Percentiles rank a stretch among this genome's conserved stretches.
Evolutionary conservation across 495 filamentous ascomycete species (phyloP).

Genomic region (Penicillium psychrofluorescens): DNA sequence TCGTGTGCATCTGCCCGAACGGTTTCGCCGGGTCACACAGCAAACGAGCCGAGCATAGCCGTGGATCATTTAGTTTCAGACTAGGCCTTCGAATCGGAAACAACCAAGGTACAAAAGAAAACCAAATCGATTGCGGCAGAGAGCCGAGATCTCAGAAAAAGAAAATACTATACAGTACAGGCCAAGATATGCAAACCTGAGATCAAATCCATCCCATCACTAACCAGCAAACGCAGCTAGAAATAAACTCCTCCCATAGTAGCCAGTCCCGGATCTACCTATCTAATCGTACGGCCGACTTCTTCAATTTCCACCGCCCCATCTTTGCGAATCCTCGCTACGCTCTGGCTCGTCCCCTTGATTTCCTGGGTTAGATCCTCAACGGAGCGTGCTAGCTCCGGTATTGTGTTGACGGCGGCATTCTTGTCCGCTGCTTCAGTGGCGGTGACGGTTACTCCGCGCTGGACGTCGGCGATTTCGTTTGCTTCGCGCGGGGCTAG

Average conservation of each 20-base stretch:
- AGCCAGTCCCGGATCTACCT: neutral
- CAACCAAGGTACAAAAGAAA: neutral
- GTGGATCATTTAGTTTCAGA: too few relatives aligned
- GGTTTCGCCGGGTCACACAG: too few relatives aligned
- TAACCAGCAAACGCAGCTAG: too few relatives aligned
- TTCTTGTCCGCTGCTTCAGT: conserved; percentile 10
- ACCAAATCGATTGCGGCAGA: conserved; percentile 3
- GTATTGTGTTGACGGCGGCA: conserved; percentile 10
- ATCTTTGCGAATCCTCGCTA: conserved; percentile 55
- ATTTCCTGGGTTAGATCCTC: conserved; percentile 28
- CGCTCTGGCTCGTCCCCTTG: conserved; percentile 29
- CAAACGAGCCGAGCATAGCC: too few relatives aligned
- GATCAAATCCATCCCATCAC: too few relatives aligned
- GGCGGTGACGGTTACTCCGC: conserved; percentile 47
- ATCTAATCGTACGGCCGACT: conserved; percentile 22
- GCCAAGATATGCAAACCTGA: conserved; percentile 3
- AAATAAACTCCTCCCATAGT: neutral
- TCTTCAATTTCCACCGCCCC: conserved; percentile 68
- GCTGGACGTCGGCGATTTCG: conserved; percentile 68
- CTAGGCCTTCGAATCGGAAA: too few relatives aligned
- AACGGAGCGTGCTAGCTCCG: conserved; percentile 24
- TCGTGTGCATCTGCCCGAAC: too few relatives aligned
- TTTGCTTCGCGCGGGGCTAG: conserved; percentile 70
- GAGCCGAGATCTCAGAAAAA: conserved; percentile 3
- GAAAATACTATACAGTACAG: conserved; percentile 15